A percentile compares a stretch with the other conserved stretches of the same genome.
These are phyloP conservation scores for Boletales sp. DNA, from an alignment of 768 basidiomycete species.

Conservation along the genomic window DNA sequence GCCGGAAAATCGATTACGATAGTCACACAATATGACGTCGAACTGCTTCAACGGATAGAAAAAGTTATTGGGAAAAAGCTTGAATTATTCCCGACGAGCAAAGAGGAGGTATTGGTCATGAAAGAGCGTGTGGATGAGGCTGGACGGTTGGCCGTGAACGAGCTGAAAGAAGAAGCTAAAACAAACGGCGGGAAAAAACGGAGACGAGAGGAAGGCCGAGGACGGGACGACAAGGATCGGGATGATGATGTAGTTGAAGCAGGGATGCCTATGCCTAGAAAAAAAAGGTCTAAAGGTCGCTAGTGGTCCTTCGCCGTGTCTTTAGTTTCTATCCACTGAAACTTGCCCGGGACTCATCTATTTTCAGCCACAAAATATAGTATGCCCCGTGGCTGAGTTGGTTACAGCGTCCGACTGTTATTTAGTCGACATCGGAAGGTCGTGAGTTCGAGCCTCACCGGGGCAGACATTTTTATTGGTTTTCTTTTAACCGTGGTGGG, in stretches of 20 bases:
- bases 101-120: conserved; percentile 83
- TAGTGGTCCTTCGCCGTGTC: conserved; percentile 19
- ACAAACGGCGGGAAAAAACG: conserved; percentile 50
- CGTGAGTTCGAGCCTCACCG: conserved; percentile 68
- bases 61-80: conserved; percentile 89
- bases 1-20: conserved; percentile 97
- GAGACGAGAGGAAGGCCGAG: conserved; percentile 44
- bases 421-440: conserved; percentile 48
- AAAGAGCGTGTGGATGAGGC: conserved; percentile 91
- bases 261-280: conserved; percentile 81
- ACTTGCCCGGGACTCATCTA: too few relatives aligned
- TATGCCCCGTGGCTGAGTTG: conserved; percentile 73
- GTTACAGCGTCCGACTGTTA: conserved; percentile 79
- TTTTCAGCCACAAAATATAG: too few relatives aligned
- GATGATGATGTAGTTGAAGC: conserved; percentile 93
- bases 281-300: conserved; percentile 53
- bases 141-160: conserved; percentile 66
- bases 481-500: background rate
- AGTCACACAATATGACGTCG: conserved; percentile 98
- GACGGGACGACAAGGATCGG: conserved; percentile 75
- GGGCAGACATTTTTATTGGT: conserved; percentile 34
- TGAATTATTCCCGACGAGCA: conserved; percentile 81
- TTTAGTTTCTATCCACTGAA: too few relatives aligned
- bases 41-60: conserved; percentile 93
- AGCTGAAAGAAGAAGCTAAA: conserved; percentile 72